Evolutionary conservation across 306 rosid genomes (phyloP).

Genomic region (Lablab purpureus): DNA sequence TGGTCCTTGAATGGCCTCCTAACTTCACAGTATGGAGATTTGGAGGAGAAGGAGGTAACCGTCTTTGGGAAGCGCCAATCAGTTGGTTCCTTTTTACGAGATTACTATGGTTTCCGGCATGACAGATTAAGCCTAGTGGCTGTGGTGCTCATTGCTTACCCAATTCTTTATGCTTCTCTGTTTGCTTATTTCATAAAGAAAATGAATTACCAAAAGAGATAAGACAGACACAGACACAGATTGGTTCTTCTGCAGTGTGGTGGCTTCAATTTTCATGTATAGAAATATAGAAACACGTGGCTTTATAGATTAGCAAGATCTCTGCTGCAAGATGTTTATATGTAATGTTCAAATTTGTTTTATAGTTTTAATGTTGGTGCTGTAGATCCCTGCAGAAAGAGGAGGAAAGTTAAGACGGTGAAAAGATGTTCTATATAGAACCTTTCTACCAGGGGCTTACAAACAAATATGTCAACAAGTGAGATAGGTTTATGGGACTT

Average conservation of each 20-base stretch:
- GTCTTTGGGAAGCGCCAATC: slow-evolving; percentile 69
- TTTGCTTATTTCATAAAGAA: slow-evolving; percentile 78
- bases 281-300: slow-evolving; percentile 49
- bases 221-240: slow-evolving; percentile 52
- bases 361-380: neutral
- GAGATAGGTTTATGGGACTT: slow-evolving; percentile 11
- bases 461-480: neutral
- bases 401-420: neutral
- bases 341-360: slow-evolving; percentile 3
- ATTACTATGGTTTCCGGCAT: slow-evolving; percentile 71
- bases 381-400: neutral
- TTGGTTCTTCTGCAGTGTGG: slow-evolving; percentile 44
- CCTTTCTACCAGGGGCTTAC: neutral
- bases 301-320: slow-evolving; percentile 36
- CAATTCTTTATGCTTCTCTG: slow-evolving; percentile 64
- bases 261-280: slow-evolving; percentile 53
- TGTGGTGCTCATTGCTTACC: slow-evolving; percentile 69
- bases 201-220: slow-evolving; percentile 72
- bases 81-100: slow-evolving; percentile 60
- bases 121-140: slow-evolving; percentile 69
- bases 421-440: neutral
- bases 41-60: slow-evolving; percentile 50
- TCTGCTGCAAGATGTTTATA: slow-evolving; percentile 31
- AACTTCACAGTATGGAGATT: slow-evolving; percentile 84
- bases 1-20: slow-evolving; percentile 82